Base-by-base conservation (phyloP, 441 rosid species). In the Euphorbia schlechtendalii region DNA sequence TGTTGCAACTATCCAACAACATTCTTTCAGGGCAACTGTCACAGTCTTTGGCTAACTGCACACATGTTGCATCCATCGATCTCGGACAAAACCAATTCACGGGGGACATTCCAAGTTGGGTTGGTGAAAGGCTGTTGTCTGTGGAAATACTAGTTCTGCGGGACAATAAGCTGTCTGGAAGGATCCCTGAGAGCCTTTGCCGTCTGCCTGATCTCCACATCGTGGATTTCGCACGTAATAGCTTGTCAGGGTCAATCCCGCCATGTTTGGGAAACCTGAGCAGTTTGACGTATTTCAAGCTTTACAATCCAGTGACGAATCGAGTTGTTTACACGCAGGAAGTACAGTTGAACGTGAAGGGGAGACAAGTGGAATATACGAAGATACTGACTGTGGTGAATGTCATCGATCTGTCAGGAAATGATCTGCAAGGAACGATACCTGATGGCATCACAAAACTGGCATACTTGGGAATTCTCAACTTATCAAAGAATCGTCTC, bases 1-100 rank as follows among this genome's bases (percentile, higher is more conserved):
- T 74, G 22, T 40, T 83, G 80, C 67, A 80, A 67, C 66, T 83
- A 56, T 80, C 78, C 70, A 59, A 69, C 61, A 85, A 85, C 62
- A 71, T 75, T 36, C 69, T 82, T 55, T 61, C 68, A 28, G 85
- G 86, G 52, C 69, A 73, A 58, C 67, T 83, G 65, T 81, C 85
- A 15, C 70, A 72, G 34, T 74, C 74, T 25, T 80, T 80, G 67
- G 77, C 67, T 61, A 82, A 80, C 14, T 82, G 88, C 78, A 56
- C 80, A 1, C 77, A 76, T 18, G 73, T 82, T 48, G 76, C 78
- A 1, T 78, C 72, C 61, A 70, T 80, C 30, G 72, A 76, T 73
- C 66, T 69, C 9, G 74, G 72, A 28, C 49, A 57, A 20, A 73
- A 76, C 15, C 58, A 17, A 13, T 59, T 76, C 54, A 63, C 45